These are phyloP conservation scores for Anaeromyces robustus DNA, from an alignment of 192 early-diverging fungal genomes.

Conservation along the genomic window DNA sequence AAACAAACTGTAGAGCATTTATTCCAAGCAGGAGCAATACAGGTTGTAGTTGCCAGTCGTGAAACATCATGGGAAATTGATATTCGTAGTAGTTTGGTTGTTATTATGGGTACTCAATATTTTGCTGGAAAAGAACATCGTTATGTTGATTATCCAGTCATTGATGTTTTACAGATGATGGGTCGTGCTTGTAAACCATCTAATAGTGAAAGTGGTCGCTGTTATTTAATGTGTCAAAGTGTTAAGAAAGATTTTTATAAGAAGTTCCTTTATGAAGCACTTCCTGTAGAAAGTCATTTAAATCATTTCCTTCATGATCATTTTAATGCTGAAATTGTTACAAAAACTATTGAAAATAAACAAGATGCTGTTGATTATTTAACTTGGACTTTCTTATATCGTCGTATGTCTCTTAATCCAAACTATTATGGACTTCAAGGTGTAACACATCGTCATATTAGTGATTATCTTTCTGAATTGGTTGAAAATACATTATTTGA, in stretches of 20 bases:
- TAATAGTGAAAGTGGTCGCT: constrained; percentile 40
- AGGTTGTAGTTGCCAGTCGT: constrained; percentile 76
- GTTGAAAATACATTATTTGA: constrained; percentile 83
- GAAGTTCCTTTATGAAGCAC: constrained; percentile 88
- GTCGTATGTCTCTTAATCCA: constrained; percentile 88
- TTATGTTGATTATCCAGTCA: constrained; percentile 87
- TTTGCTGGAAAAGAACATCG: constrained; percentile 88
- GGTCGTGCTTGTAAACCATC: constrained; percentile 66
- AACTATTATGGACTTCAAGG: constrained; percentile 83
- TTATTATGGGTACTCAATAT: constrained; percentile 94
- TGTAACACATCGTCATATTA: constrained; percentile 66
- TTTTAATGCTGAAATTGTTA: constrained; percentile 93
- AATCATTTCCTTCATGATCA: constrained; percentile 90
- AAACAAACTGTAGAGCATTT: constrained; percentile 53
- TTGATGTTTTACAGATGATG: constrained; percentile 97
- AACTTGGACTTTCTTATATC: constrained; percentile 97
- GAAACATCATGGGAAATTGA: constrained; percentile 87
- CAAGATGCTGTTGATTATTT: constrained; percentile 98
- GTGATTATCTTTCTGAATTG: constrained; percentile 84
- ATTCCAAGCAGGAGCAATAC: constrained; percentile 61
- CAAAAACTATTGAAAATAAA: constrained; percentile 87
- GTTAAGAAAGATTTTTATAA: constrained; percentile 96
- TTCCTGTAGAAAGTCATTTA: constrained; percentile 89
- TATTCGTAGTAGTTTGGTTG: constrained; percentile 53
- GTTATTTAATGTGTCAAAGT: constrained; percentile 85